These are phyloP conservation scores for Ogataea ramenticola DNA, from an alignment of 805 yeast genomes.

Conservation along the genomic window DNA sequence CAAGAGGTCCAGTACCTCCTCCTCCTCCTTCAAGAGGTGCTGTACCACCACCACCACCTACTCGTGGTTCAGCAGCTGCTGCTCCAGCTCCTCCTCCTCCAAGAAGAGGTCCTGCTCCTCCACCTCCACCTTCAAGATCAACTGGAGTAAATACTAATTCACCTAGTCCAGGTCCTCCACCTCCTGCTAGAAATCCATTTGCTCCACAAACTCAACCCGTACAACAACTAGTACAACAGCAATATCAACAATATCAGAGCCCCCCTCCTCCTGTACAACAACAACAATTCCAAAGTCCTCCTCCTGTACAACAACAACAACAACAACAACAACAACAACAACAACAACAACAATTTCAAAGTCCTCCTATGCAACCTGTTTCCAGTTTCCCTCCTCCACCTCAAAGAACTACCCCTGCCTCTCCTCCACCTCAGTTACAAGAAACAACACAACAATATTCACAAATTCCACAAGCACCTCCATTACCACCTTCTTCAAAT, in stretches of 20 bases:
- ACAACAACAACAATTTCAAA: conserved; percentile 9
- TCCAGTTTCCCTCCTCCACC: conserved; percentile 12
- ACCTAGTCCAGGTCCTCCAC: conserved; percentile 7
- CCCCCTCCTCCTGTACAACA: conserved; percentile 7
- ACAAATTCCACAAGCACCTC: conserved; percentile 29
- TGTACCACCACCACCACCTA: conserved; percentile 1
- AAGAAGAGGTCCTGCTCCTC: conserved; percentile 15
- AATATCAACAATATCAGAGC: conserved; percentile 6
- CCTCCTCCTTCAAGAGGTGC: conserved; percentile 17
- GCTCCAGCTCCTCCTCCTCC: conserved; percentile 9
- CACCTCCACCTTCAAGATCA: conserved; percentile 22
- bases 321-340: conserved; percentile 8
- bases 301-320: conserved; percentile 2
- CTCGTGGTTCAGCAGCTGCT: neutral
- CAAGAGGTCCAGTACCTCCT: conserved; percentile 7
- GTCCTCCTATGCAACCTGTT: conserved; percentile 7
- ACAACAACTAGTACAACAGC: conserved; percentile 2
- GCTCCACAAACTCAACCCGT: conserved; percentile 25
- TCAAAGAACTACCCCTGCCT: conserved; percentile 3
- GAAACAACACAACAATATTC: conserved; percentile 8
- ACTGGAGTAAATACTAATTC: conserved; percentile 13
- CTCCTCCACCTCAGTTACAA: conserved; percentile 8
- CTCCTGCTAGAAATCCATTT: conserved; percentile 27
- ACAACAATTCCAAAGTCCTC: conserved; percentile 4
- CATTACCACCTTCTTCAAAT: no score